A percentile compares a stretch with the other conserved stretches of the same genome.
Evolutionary conservation across 2,329 filamentous ascomycete genomes (phyloP).

Genomic region (Fusarium sulawesiense): DNA sequence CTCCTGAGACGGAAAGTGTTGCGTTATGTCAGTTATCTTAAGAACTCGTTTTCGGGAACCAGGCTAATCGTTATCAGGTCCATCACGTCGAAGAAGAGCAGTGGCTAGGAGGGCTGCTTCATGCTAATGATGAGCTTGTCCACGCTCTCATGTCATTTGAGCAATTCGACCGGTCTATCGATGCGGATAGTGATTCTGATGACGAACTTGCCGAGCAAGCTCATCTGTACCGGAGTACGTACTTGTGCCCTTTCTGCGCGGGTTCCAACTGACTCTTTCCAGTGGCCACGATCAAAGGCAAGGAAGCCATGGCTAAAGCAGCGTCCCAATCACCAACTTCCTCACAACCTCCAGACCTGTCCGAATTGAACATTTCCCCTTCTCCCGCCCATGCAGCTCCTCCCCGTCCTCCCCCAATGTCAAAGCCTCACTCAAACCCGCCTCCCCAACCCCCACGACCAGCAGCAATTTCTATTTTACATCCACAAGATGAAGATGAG

Average conservation of each 20-base stretch:
- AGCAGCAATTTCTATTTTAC: too few relatives aligned
- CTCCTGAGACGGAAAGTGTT: slow-evolving; percentile 84
- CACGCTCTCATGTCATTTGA: slow-evolving; percentile 94
- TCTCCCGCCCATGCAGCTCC: slow-evolving; percentile 59
- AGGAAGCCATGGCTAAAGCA: slow-evolving; percentile 58
- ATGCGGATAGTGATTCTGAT: slow-evolving; percentile 77
- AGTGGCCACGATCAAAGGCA: slow-evolving; percentile 67
- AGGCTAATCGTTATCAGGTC: slow-evolving; percentile 64
- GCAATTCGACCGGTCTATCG: slow-evolving; percentile 87
- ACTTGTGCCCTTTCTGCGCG: slow-evolving; percentile 32
- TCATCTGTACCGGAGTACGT: slow-evolving; percentile 70
- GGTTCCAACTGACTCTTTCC: slow-evolving; percentile 32
- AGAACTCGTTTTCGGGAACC: neutral
- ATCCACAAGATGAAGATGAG: too few relatives aligned
- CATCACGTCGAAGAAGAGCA: slow-evolving; percentile 91
- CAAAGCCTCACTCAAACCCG: slow-evolving; percentile 33
- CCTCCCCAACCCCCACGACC: too few relatives aligned
- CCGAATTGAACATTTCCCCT: slow-evolving; percentile 57
- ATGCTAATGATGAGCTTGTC: slow-evolving; percentile 96
- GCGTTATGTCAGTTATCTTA: slow-evolving; percentile 71
- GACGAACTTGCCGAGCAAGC: slow-evolving; percentile 75
- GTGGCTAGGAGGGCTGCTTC: slow-evolving; percentile 89
- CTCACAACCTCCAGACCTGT: slow-evolving; percentile 57
- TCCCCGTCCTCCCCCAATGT: slow-evolving; percentile 51
- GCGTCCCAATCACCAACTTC: slow-evolving; percentile 54